Conservation (phyloP, 1,284 basidiomycete genomes). For the Caloboletus firmus region DNA sequence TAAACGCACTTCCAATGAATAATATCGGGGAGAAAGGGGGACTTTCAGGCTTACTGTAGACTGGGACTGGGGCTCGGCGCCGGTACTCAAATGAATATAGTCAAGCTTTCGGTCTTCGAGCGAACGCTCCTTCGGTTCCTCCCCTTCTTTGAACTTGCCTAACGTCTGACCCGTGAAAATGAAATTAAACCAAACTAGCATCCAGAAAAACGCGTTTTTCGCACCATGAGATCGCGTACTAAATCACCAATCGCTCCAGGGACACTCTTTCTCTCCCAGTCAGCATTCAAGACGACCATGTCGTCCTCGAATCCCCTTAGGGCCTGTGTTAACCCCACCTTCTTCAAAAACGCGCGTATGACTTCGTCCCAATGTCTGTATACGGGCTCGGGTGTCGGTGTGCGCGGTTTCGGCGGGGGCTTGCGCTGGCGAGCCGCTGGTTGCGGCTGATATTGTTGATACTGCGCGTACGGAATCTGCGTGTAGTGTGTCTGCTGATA, state of each 20-base stretch:
- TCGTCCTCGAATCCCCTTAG: conserved; percentile 66
- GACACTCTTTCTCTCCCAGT: conserved; percentile 59
- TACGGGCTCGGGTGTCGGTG: conserved; percentile 40
- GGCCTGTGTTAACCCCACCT: conserved; percentile 60
- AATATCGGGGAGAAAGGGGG: neutral
- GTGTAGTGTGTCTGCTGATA: conserved; percentile 37
- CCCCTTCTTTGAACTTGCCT: conserved; percentile 26
- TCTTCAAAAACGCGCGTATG: conserved; percentile 53
- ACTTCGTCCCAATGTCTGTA: conserved; percentile 64
- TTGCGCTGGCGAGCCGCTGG: conserved; percentile 31
- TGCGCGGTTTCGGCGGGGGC: conserved; percentile 28
- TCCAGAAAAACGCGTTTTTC: conserved; percentile 22
- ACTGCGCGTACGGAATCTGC: conserved; percentile 34
- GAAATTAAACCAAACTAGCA: neutral
- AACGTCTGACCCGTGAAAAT: conserved; percentile 21
- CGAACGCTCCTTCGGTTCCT: conserved; percentile 32
- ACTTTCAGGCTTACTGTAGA: conserved; percentile 49
- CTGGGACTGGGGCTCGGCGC: conserved; percentile 48
- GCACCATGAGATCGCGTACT: conserved; percentile 52
- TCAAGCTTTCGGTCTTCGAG: conserved; percentile 67
- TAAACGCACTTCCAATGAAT: neutral
- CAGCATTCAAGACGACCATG: conserved; percentile 64
- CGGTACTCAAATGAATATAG: conserved; percentile 50
- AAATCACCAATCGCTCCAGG: conserved; percentile 56
- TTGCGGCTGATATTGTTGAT: conserved; percentile 36